phyloP scores from a whole-genome alignment of 805 yeast species.

The Grigorovia humatica region DNA sequence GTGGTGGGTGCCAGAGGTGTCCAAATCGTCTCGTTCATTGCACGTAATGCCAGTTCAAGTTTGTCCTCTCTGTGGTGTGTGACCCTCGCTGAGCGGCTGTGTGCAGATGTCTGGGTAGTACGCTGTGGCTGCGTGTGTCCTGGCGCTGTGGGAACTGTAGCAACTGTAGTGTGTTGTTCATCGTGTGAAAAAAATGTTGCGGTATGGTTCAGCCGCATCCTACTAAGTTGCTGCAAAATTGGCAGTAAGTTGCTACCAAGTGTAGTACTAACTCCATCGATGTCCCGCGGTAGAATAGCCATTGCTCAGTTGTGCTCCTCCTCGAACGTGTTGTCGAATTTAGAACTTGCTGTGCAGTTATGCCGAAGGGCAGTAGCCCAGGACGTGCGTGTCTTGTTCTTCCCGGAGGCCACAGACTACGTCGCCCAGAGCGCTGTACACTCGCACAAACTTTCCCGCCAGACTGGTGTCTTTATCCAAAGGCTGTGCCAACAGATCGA shows the following conservation, averaged over 20 bases:
- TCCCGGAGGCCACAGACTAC: conserved; percentile 93
- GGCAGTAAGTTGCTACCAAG: too few species aligned
- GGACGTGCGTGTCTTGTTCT: conserved; percentile 60
- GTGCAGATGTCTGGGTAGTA: too few species aligned
- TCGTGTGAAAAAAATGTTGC: too few species aligned
- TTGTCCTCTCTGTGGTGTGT: too few species aligned
- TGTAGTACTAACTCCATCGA: too few species aligned
- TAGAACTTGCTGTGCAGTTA: conserved; percentile 45
- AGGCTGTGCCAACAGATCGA: conserved; percentile 33
- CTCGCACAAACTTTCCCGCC: conserved; percentile 50
- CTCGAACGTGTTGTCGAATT: conserved; percentile 48
- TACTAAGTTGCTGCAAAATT: too few species aligned
- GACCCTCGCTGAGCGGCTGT: too few species aligned
- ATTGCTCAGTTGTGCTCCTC: conserved; percentile 83
- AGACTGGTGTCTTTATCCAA: conserved; percentile 35
- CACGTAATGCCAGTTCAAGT: not conserved
- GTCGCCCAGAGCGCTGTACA: conserved; percentile 61
- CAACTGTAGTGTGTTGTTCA: too few species aligned
- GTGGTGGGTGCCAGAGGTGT: conserved; percentile 49
- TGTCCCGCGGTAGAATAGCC: conserved; percentile 36
- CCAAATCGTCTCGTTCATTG: not conserved
- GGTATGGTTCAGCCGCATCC: too few species aligned
- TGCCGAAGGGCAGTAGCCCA: conserved; percentile 52
- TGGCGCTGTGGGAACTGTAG: too few species aligned
- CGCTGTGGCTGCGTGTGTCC: too few species aligned